Percentiles rank a stretch among this genome's conserved stretches.
Conservation (phyloP, 371 early-diverging fungal species). For the Scutellospora calospora region DNA sequence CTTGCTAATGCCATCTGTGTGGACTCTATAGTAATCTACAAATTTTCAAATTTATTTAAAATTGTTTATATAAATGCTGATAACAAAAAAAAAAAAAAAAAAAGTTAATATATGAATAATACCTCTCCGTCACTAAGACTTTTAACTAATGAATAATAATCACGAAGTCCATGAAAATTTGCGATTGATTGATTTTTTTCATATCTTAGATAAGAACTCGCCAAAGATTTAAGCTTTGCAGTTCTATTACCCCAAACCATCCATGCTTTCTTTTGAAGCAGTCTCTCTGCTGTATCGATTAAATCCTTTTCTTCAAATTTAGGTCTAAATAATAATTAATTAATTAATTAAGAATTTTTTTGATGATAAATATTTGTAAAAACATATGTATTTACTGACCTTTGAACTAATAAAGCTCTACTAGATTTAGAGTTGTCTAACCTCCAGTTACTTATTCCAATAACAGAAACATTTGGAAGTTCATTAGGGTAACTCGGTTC, state of each 20-base stretch:
- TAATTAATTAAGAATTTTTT: no score
- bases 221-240: neutral
- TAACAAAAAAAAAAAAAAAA: no score
- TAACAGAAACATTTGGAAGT: constrained; percentile 26
- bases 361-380: neutral
- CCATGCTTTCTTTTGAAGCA: neutral
- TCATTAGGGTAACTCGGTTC: constrained; percentile 42
- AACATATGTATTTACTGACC: neutral
- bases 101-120: neutral
- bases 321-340: neutral
- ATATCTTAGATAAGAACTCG: constrained; percentile 27
- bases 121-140: constrained; percentile 2
- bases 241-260: neutral
- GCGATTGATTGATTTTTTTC: constrained; percentile 9
- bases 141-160: constrained; percentile 38
- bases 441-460: constrained; percentile 44
- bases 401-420: constrained; percentile 38
- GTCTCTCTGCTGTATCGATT: constrained; percentile 25
- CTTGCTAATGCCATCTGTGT: constrained; percentile 38
- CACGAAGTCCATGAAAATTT: constrained; percentile 44
- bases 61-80: no score
- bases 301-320: constrained; percentile 33
- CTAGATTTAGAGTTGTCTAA: constrained; percentile 39
- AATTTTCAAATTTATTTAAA: no score
- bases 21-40: neutral